phyloP scores from a whole-genome alignment of 2,329 filamentous ascomycete species.

The Periconia macrospinosa region DNA sequence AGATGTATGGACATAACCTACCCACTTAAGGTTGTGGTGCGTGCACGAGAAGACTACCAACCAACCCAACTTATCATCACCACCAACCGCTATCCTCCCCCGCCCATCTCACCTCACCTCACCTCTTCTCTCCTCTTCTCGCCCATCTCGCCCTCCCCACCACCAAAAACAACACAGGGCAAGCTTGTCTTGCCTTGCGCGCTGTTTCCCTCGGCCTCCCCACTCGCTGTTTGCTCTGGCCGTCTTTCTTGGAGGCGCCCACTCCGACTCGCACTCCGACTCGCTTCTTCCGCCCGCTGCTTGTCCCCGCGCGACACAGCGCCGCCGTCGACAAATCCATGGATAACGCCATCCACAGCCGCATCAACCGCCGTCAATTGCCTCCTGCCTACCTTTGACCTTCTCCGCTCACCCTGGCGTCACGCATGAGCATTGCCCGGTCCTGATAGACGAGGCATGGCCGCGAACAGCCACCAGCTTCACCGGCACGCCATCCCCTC shows the following conservation, averaged over 20 bases:
- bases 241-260: not conserved
- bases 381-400: slow-evolving; percentile 61
- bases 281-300: slow-evolving; percentile 19
- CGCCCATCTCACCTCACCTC: slow-evolving; percentile 18
- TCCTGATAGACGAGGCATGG: slow-evolving; percentile 38
- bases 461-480: slow-evolving; percentile 52
- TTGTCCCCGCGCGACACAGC: slow-evolving; percentile 26
- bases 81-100: slow-evolving; percentile 5
- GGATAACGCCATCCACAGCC: slow-evolving; percentile 56
- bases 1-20: too few relatives aligned
- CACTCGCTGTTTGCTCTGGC: slow-evolving; percentile 21
- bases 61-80: slow-evolving; percentile 9
- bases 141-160: too few relatives aligned
- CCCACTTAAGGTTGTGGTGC: too few relatives aligned
- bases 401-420: slow-evolving; percentile 56
- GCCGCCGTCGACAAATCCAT: slow-evolving; percentile 54
- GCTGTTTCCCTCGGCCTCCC: slow-evolving; percentile 6
- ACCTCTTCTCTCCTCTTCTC: slow-evolving; percentile 28
- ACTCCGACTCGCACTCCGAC: too few relatives aligned
- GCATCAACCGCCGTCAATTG: slow-evolving; percentile 48
- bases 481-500: slow-evolving; percentile 50
- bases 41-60: slow-evolving; percentile 3
- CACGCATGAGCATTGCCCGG: slow-evolving; percentile 39
- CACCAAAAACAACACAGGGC: slow-evolving; percentile 9
- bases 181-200: slow-evolving; percentile 5